Evolutionary conservation across 306 rosid genomes (phyloP).

Genomic region (Quercus suber): DNA sequence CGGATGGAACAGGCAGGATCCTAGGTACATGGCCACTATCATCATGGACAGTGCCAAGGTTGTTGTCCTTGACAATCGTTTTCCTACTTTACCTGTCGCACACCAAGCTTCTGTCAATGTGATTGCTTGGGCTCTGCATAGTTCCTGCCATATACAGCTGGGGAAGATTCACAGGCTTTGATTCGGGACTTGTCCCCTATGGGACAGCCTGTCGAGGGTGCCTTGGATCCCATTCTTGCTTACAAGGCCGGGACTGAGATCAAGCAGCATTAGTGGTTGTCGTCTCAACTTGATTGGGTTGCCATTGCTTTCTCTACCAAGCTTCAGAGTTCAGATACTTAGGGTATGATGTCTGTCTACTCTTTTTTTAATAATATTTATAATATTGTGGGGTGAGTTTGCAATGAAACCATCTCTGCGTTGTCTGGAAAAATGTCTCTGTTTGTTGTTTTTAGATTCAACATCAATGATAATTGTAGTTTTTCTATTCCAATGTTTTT

Average conservation of each 20-base stretch:
- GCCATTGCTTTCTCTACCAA: constrained; percentile 90
- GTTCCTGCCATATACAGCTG: constrained; percentile 97
- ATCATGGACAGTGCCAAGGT: constrained; percentile 94
- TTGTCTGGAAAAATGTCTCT: not conserved
- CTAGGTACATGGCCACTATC: constrained; percentile 92
- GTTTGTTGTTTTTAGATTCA: not conserved
- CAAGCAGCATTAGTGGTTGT: constrained; percentile 98
- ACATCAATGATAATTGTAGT: not conserved
- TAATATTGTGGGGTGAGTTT: not conserved
- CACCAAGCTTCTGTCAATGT: constrained; percentile 91
- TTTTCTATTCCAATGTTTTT: not conserved
- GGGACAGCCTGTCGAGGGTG: constrained; percentile 92
- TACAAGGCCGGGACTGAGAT: constrained; percentile 94
- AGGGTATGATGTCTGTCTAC: constrained; percentile 56
- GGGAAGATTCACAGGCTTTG: constrained; percentile 94
- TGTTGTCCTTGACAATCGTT: constrained; percentile 90
- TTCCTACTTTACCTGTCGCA: constrained; percentile 91
- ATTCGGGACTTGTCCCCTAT: constrained; percentile 94
- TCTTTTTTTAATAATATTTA: not conserved
- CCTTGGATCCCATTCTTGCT: constrained; percentile 91
- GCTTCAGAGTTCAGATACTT: constrained; percentile 72
- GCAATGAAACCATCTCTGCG: not conserved
- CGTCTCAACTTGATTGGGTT: constrained; percentile 98
- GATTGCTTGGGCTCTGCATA: constrained; percentile 93
- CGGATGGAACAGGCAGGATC: constrained; percentile 98